These are phyloP conservation scores for Trichoderma polysporum DNA, from an alignment of 2,329 filamentous ascomycete genomes.

Conservation along the genomic window DNA sequence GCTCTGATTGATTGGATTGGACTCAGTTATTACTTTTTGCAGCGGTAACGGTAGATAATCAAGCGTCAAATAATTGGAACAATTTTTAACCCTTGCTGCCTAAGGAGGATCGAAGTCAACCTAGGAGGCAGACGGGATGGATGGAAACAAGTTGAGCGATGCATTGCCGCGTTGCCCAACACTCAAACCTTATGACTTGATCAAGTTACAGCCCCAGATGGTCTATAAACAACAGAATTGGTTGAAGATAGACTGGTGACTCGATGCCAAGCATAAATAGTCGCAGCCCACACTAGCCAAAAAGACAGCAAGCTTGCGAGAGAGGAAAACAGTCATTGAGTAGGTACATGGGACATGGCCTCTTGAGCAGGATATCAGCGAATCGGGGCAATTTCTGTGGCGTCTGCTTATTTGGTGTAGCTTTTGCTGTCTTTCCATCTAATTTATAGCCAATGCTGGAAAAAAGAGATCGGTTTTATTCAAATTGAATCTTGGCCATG, in stretches of 20 bases:
- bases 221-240: background rate
- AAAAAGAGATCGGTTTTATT: no score
- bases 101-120: background rate
- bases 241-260: background rate
- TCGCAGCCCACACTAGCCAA: background rate
- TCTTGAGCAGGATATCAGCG: background rate
- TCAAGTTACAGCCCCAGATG: background rate
- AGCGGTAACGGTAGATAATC: background rate
- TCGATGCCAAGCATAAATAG: constrained; percentile 10
- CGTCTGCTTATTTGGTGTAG: background rate
- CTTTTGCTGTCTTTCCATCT: no score
- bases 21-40: background rate
- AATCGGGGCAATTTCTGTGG: background rate
- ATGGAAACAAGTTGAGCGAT: background rate
- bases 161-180: background rate
- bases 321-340: background rate
- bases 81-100: background rate
- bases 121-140: background rate
- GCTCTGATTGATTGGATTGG: background rate
- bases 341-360: no score
- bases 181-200: background rate
- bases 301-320: background rate
- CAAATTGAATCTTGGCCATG: background rate
- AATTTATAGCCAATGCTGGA: no score
- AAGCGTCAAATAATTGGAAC: background rate